A percentile compares a stretch with the other conserved stretches of the same genome.
Evolutionary conservation across 495 filamentous ascomycete species (phyloP).

Genomic region (Daldinia caldariorum): DNA sequence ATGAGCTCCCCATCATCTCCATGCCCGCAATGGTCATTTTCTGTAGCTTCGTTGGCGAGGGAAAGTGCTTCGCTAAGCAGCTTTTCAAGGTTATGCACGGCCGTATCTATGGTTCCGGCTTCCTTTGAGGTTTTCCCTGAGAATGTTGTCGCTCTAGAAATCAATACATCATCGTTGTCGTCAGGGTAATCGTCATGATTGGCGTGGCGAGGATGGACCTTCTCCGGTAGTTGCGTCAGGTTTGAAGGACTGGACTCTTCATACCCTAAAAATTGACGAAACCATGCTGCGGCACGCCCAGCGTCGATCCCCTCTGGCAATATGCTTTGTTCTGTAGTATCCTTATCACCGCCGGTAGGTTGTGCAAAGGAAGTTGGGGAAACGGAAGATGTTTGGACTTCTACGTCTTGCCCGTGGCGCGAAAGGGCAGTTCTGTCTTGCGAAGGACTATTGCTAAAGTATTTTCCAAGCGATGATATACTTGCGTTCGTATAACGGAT

Average conservation of each 20-base stretch:
- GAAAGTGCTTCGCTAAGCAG: conserved; percentile 58
- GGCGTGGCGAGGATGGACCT: conserved; percentile 36
- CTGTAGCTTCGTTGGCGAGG: conserved; percentile 53
- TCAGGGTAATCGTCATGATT: conserved; percentile 32
- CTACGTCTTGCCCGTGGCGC: conserved; percentile 9
- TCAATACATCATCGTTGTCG: conserved; percentile 33
- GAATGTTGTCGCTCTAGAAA: conserved; percentile 43
- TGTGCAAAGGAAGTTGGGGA: conserved; percentile 26
- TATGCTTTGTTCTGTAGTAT: conserved; percentile 13
- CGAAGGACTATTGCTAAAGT: not conserved
- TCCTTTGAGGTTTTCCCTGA: conserved; percentile 31
- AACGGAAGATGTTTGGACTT: conserved; percentile 13
- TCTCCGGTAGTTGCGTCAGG: conserved; percentile 46
- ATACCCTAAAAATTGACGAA: conserved; percentile 45
- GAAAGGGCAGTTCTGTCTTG: conserved; percentile 1
- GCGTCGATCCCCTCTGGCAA: conserved; percentile 21
- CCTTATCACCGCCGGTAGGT: not conserved
- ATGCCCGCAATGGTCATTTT: conserved; percentile 32
- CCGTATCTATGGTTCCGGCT: conserved; percentile 40
- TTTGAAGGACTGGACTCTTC: conserved; percentile 22
- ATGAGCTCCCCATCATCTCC: conserved; percentile 13
- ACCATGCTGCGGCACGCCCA: conserved; percentile 36
- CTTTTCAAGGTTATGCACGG: conserved; percentile 57
- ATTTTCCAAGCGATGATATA: not conserved
- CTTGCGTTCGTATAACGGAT: conserved; percentile 17